Evolutionary conservation across 345 rosid species (phyloP), one percentile per base, ranked within the genome.

Genomic region (Cardiospermum halicacabum): DNA sequence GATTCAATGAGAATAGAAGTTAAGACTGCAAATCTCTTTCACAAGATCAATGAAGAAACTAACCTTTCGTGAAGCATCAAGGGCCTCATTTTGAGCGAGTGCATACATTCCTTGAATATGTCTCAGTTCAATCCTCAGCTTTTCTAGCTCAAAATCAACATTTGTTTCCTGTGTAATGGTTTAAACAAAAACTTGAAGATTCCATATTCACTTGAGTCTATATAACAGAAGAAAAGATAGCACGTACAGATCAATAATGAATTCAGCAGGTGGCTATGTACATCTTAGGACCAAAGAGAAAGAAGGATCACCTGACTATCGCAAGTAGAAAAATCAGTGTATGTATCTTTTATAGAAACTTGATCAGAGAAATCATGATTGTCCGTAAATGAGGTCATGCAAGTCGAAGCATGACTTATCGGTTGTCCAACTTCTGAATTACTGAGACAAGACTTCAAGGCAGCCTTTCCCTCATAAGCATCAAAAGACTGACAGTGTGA

Each of bases 61-160:
- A 69, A 92, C 98, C 98, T 86, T 86, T 64, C 77, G 72, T 53
- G 96, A 84, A 70, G 96, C 92, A 74, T 90, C 92, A 11, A 79
- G 32, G 49, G 85, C 80, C 79, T 93, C 98, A 39, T 70, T 85
- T 68, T 84, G 92, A 73, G 97, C 96, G 53, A 74, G 60, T 3
- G 89, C 97, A 65, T 86, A 81, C 81, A 88, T 86, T 60, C 89
- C 96, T 53, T 75, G 85, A 47, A 68, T 75, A 45, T 88, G 98
- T 69, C 94, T 89, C 18, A 93, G 94, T 67, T 89, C 96, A 68
- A 75, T 73, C 80, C 88, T 90, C 32, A 93, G 78, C 80, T 88
- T 89, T 82, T 93, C 97, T 64, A 93, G 64, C 85, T 93, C 98
- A 65, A 78, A 85, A 72, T 79, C 75, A 45, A 84, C 53, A 64